These are phyloP conservation scores for Fonsecaea nubica DNA, from an alignment of 2,329 filamentous ascomycete species.

Conservation along the genomic window DNA sequence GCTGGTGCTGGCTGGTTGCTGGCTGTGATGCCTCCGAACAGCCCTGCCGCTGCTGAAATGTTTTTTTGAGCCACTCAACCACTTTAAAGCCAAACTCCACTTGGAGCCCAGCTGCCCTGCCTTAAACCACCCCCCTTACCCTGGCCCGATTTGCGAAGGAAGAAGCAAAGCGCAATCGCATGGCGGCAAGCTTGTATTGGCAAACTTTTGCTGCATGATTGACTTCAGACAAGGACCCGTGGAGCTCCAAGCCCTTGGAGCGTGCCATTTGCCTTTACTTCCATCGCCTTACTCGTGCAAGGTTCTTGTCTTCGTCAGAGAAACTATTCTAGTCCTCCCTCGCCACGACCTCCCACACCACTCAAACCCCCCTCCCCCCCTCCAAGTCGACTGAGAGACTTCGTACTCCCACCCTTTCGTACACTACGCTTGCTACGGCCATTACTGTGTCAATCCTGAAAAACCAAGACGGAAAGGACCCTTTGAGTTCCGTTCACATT, in stretches of 20 bases:
- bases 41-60: conserved; percentile 19
- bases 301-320: conserved; percentile 4
- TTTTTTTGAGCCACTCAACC: not conserved
- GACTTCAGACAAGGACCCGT: conserved; percentile 18
- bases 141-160: conserved; percentile 8
- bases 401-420: conserved; percentile 13
- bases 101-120: conserved; percentile 8
- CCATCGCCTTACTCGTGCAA: conserved; percentile 6
- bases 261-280: conserved; percentile 14
- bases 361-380: not conserved
- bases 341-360: conserved; percentile 6
- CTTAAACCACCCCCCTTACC: not conserved
- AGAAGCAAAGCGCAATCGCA: conserved; percentile 18
- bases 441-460: conserved; percentile 2
- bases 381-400: not conserved
- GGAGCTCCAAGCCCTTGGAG: conserved; percentile 15
- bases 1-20: too few relatives aligned
- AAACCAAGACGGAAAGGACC: conserved; percentile 7
- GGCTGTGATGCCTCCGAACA: not conserved
- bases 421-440: conserved; percentile 9
- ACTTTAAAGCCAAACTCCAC: not conserved
- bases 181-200: conserved; percentile 14
- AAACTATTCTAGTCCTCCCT: conserved; percentile 6
- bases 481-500: conserved; percentile 11
- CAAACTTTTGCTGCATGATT: conserved; percentile 14